phyloP scores from a whole-genome alignment of 2,329 filamentous ascomycete species.

The Ceratocystis alfenasii region DNA sequence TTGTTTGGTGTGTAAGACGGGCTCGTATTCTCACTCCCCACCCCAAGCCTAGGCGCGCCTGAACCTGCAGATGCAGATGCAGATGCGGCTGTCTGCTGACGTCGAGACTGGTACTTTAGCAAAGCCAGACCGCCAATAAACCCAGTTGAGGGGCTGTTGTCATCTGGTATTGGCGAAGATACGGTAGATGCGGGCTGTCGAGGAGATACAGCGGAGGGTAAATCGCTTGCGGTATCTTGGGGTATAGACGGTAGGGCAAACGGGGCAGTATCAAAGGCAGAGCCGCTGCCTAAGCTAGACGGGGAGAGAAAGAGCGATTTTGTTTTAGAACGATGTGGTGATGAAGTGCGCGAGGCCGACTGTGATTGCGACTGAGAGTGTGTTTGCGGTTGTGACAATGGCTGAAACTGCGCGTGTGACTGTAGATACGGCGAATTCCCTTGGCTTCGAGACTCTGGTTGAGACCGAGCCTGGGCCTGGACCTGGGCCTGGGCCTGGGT shows the following conservation, averaged over 20 bases:
- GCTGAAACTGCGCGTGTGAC: slow-evolving; percentile 8
- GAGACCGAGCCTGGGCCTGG: background rate
- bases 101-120: slow-evolving; percentile 37
- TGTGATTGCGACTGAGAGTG: background rate
- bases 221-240: slow-evolving; percentile 20
- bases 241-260: slow-evolving; percentile 24
- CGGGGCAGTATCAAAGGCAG: slow-evolving; percentile 21
- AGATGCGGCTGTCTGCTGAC: slow-evolving; percentile 26
- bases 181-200: slow-evolving; percentile 24
- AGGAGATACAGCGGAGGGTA: slow-evolving; percentile 13
- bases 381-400: background rate
- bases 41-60: slow-evolving; percentile 5
- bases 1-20: slow-evolving; percentile 12
- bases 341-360: slow-evolving; percentile 7
- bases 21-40: slow-evolving; percentile 17
- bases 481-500: background rate
- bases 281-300: slow-evolving; percentile 24
- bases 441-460: slow-evolving; percentile 1
- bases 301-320: slow-evolving; percentile 20
- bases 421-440: slow-evolving; percentile 17
- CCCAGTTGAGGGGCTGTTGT: slow-evolving; percentile 32
- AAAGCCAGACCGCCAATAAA: slow-evolving; percentile 47
- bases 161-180: slow-evolving; percentile 28
- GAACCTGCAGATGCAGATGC: slow-evolving; percentile 12
- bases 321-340: slow-evolving; percentile 20